Percentiles rank a stretch among this genome's conserved stretches.
Conservation (phyloP, 768 basidiomycete genomes). For the Kwoniella sp. region DNA sequence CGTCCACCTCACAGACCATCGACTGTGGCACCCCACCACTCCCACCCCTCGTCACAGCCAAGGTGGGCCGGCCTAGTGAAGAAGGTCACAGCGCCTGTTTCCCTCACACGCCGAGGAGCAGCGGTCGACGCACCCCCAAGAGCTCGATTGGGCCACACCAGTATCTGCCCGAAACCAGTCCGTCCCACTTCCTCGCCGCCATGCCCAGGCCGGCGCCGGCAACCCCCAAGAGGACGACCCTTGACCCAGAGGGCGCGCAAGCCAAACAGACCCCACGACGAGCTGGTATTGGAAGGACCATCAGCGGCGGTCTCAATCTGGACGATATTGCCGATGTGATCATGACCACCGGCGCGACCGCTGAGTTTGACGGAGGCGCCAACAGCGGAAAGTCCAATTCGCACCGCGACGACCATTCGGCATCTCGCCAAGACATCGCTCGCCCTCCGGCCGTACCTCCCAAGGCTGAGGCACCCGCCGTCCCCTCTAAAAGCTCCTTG, state of each 20-base stretch:
- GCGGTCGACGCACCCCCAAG: constrained; percentile 20
- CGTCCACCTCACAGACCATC: not conserved
- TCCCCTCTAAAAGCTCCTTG: not conserved
- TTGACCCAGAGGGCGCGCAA: not conserved
- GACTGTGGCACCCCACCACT: constrained; percentile 21
- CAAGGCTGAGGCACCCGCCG: not conserved
- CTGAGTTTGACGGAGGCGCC: not conserved
- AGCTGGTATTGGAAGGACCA: not conserved
- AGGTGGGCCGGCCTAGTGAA: not conserved
- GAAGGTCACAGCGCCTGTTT: constrained; percentile 20
- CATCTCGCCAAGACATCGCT: constrained; percentile 11
- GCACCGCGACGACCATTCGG: not conserved
- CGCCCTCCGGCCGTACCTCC: not conserved
- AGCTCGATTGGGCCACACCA: constrained; percentile 34
- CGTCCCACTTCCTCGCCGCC: constrained; percentile 23
- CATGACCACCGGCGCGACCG: not conserved
- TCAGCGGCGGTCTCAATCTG: no score
- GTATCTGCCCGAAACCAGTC: constrained; percentile 9
- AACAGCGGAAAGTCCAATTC: not conserved
- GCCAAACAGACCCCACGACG: not conserved
- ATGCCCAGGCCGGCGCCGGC: constrained; percentile 26
- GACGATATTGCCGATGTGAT: constrained; percentile 9
- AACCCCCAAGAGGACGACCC: constrained; percentile 23
- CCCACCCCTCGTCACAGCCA: constrained; percentile 1
- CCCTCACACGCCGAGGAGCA: constrained; percentile 16